Evolutionary conservation across 2,329 filamentous ascomycete genomes (phyloP), one percentile per base, ranked within the genome.

Genomic region (Drechslera avenae): DNA sequence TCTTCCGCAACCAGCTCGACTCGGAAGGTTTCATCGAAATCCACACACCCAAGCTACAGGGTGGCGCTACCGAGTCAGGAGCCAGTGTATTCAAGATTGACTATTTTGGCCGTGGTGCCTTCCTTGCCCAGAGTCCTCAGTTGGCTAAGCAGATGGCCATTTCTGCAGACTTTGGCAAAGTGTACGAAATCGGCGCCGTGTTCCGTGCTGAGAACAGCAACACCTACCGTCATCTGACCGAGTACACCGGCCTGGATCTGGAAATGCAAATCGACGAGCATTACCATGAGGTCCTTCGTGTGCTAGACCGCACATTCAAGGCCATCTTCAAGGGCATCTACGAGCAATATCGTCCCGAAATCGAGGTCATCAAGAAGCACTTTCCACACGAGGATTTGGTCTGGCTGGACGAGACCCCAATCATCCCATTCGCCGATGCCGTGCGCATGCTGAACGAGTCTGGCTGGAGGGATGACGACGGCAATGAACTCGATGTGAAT

Each of bases 151-250:
- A 97, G 74, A 93, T 96, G 89, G 84, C 86, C 43, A 91, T 97
- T 33, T 90, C 91, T 4, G 87, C 91, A 21, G 92, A 97, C 70
- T 94, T 96, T 69, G 87, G 88, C 50, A 86, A 87, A 42, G 92
- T 97, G 5, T 97, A 93, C 66, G 92, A 97, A 71, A 87, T 94
- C 58, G 90, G 90, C 13, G 86, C 90, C 2, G 91, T 97, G 5
- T 97, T 97, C 81, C 86, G 92, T 61, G 92, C 92, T 0, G 92
- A 97, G 72, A 95, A 97, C 77, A 95, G 90, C 68, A 97, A 97
- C 73, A 97, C 92, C 0, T 92, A 96, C 67, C 86, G 92, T 31
- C 92, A 97, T 72, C 80, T 97, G 79, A 96, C 92, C 0, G 92
- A 97, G 72, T 97, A 95, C 71, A 97, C 91, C 4, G 92, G 92